Base-by-base conservation (phyloP, 495 filamentous ascomycete species). In the Penicillium silybi region DNA sequence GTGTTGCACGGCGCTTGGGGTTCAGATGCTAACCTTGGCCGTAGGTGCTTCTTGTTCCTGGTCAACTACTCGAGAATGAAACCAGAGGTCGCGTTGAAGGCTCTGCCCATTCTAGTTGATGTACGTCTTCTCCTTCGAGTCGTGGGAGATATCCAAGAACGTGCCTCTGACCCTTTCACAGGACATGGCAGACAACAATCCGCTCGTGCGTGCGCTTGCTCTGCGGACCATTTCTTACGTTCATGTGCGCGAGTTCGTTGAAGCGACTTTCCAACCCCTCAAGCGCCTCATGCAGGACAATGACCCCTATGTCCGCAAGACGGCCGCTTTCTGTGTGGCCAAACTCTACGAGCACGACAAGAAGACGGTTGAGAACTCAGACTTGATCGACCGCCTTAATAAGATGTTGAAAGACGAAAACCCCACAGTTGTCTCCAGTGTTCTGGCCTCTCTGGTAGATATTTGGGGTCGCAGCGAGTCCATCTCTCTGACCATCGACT, bases 381-480 rank as follows among this genome's bases (percentile, higher is more conserved):
- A 96, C 60, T 75, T 99, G 45, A 97, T 99, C 58, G 93, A 97
- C 61, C 81, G 85, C 45, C 77, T 99, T 34, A 99, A 99, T 66
- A 69, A 76, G 17, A 88, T 99, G 75, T 73, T 99, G 48, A 82
- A 88, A 60, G 93, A 99, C 59, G 92, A 96, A 66, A 97, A 97
- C 64, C 91, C 93, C 3, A 99, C 93, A 0, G 93, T 99, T 11
- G 92, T 97, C 8, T 90, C 95, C 11, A 96, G 90, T 61, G 92
- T 95, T 8, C 72, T 99, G 59, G 93, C 95, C 1, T 82, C 86
- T 23, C 68, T 99, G 64, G 91, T 96, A 82, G 93, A 99, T 70
- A 99, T 99, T 47, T 99, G 93, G 93, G 93, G 97, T 66, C 79
- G 92, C 44, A 97, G 90, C 64, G 93, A 97, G 65, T 87, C 85